These are phyloP conservation scores for Samsoniella hepiali DNA, from an alignment of 2,329 filamentous ascomycete species.

Conservation along the genomic window DNA sequence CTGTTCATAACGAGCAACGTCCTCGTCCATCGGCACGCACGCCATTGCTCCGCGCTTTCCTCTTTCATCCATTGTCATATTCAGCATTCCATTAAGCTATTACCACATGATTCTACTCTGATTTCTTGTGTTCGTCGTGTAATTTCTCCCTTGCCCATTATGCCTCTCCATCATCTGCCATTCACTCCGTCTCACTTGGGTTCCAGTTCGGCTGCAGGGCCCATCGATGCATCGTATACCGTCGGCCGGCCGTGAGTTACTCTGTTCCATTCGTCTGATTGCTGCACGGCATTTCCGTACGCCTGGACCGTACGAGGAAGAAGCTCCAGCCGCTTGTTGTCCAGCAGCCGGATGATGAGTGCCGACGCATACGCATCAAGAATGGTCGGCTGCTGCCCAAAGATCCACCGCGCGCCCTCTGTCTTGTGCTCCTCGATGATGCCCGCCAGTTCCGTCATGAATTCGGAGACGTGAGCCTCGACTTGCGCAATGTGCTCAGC, in stretches of 20 bases:
- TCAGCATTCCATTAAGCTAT: not conserved
- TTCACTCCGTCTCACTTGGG: constrained; percentile 19
- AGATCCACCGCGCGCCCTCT: constrained; percentile 26
- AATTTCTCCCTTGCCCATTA: not conserved
- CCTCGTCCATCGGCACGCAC: not conserved
- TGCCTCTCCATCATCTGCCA: not conserved
- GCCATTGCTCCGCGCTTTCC: not conserved
- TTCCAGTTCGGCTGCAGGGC: constrained; percentile 24
- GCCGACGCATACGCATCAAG: constrained; percentile 29
- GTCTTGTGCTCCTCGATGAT: constrained; percentile 20
- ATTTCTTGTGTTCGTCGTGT: not conserved
- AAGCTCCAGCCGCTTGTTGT: constrained; percentile 26
- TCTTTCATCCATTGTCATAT: not conserved
- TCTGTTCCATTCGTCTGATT: constrained; percentile 28
- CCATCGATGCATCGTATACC: constrained; percentile 24
- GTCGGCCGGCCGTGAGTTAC: constrained; percentile 28
- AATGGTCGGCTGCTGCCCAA: constrained; percentile 29
- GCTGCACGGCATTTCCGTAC: constrained; percentile 24
- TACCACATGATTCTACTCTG: not conserved
- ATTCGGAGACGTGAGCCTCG: constrained; percentile 24
- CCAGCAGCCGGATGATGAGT: constrained; percentile 26
- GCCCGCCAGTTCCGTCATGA: constrained; percentile 25
- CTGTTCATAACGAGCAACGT: too few relatives aligned
- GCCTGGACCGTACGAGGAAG: constrained; percentile 23
- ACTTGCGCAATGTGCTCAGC: constrained; percentile 26